phyloP scores from a whole-genome alignment of 129 eudicot genomes.

The Centrapalus pauciflorus region DNA sequence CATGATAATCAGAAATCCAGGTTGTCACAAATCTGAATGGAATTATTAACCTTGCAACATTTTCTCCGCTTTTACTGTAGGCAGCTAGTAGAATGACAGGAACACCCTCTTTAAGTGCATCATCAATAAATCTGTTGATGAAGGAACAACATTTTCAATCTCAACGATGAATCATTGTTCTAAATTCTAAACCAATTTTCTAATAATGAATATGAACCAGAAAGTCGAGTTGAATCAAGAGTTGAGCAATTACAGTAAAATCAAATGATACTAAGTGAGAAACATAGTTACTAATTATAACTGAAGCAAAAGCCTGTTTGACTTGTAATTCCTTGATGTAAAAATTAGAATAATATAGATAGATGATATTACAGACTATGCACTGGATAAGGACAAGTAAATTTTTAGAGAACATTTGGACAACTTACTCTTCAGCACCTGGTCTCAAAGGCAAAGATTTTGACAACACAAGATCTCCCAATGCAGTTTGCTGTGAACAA shows the following conservation, averaged over 20 bases:
- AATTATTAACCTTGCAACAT: slow-evolving; percentile 60
- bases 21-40: not conserved
- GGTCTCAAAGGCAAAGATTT: slow-evolving; percentile 74
- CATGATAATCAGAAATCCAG: not conserved
- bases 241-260: not conserved
- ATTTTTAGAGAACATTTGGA: slow-evolving; percentile 7
- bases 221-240: slow-evolving; percentile 5
- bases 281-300: not conserved
- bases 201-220: slow-evolving; percentile 5
- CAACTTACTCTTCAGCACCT: slow-evolving; percentile 86
- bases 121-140: slow-evolving; percentile 67
- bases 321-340: not conserved
- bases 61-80: slow-evolving; percentile 63
- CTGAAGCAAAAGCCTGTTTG: not conserved
- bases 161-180: not conserved
- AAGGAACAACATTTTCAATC: not conserved
- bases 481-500: slow-evolving; percentile 71
- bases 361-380: not conserved
- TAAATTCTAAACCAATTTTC: too few species aligned
- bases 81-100: slow-evolving; percentile 67
- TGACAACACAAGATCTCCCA: slow-evolving; percentile 81
- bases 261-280: not conserved
- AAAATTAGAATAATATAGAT: not conserved
- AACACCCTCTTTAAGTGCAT: slow-evolving; percentile 63
- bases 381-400: not conserved